Evolutionary conservation across 345 rosid genomes (phyloP), one percentile per base, ranked within the genome.

Genomic region (Pugionium dolabratum): DNA sequence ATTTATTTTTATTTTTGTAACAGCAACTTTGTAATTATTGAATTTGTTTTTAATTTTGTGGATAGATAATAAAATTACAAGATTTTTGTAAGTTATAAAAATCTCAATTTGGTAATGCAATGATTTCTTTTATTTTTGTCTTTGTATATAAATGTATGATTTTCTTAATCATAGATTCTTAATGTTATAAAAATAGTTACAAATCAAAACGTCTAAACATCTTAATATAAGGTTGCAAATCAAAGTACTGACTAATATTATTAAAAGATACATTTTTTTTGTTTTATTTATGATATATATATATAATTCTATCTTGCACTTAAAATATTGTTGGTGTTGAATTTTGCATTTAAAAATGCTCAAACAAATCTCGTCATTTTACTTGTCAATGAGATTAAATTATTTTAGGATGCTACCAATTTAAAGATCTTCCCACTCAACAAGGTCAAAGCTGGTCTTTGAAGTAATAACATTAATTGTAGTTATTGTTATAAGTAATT

Each of bases 131-230:
- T 9, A 1, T 10, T 30, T 41, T 36, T 32, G 26, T 46, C 1
- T 6, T 46, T 48, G 18, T 26, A 3, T 69, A 42, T 50, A 40
- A n/a, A 58, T 59, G 1, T 5, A 59, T 69, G 57, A 31, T 40
- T 48, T 43, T 58, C 29, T 34, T 1, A 34, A 54, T 65, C 7
- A 33, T 6, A 30, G 9, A 2, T 43, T 27, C 0, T 5, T 30
- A 28, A 9, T 47, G 8, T 47, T 37, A 46, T 29, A 56, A 34
- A 47, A 30, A 37, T 3, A 4, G 27, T 37, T 57, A 25, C 2
- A 30, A 47, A 67, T 67, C 57, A 37, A 58, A 57, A 67, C 58
- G 62, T 54, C 9, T 4, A 27, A 8, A 43, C 25, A 30, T 5
- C 42, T 65, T 53, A 65, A 43, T 55, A 1, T 45, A 46, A 18